Percentiles rank a stretch among this genome's conserved stretches.
Evolutionary conservation across 208 protist species (phyloP).

Genomic region (Tritrichomonas musculus): DNA sequence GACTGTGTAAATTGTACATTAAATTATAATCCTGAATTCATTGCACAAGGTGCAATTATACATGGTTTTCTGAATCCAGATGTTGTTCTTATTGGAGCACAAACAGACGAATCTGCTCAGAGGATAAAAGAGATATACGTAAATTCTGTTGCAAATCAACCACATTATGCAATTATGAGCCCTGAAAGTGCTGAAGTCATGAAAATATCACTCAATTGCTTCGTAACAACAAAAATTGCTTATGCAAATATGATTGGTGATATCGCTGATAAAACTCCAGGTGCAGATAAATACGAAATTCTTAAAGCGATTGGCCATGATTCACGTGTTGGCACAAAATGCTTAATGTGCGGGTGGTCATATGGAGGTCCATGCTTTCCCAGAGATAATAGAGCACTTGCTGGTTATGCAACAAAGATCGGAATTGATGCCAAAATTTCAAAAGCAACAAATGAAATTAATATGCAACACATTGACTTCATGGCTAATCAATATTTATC

Average conservation of each 20-base stretch:
- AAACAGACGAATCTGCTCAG: conserved; percentile 45
- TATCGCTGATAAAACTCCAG: conserved; percentile 52
- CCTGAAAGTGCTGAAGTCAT: conserved; percentile 49
- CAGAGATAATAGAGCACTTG: conserved; percentile 55
- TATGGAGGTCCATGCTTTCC: conserved; percentile 61
- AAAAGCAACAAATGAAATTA: conserved; percentile 53
- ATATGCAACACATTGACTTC: conserved; percentile 40
- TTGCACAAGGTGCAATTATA: conserved; percentile 53
- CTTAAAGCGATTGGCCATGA: conserved; percentile 54
- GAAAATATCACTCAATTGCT: conserved; percentile 57
- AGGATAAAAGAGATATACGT: conserved; percentile 47
- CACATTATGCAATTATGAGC: neutral
- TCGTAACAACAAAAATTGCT: conserved; percentile 61
- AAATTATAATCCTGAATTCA: conserved; percentile 59
- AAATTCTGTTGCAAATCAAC: neutral
- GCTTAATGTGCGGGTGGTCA: conserved; percentile 54
- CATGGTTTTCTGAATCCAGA: conserved; percentile 39
- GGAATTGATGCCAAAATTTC: conserved; percentile 51
- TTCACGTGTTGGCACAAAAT: conserved; percentile 58
- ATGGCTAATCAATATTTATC: conserved; percentile 44
- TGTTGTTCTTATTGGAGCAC: conserved; percentile 56
- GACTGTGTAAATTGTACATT: conserved; percentile 46
- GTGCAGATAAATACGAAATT: conserved; percentile 57
- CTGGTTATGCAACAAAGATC: conserved; percentile 42
- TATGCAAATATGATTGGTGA: conserved; percentile 57